phyloP scores from a whole-genome alignment of 75 land plant species.

The Sequoiadendron giganteum region DNA sequence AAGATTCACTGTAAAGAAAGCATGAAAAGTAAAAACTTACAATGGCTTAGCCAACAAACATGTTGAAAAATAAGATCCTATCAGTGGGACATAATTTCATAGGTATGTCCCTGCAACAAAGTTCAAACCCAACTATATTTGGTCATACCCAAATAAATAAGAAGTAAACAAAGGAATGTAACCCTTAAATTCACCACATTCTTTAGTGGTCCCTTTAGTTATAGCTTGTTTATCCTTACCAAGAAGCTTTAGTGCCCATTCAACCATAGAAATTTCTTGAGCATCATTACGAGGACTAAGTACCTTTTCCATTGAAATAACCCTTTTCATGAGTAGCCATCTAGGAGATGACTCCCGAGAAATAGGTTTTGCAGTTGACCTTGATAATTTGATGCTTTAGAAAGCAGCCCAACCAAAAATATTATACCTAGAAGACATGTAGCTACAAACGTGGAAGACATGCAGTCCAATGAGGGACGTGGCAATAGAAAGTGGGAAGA shows the following conservation, averaged over 20 bases:
- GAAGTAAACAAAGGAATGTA: background rate
- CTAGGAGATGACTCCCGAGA: constrained; percentile 12
- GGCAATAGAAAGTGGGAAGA: no score
- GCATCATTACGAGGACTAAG: constrained; percentile 1
- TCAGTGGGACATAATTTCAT: background rate
- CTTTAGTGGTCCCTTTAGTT: background rate
- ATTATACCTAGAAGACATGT: no score
- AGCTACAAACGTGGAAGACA: no score
- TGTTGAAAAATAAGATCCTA: constrained; percentile 1
- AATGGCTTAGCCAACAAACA: background rate
- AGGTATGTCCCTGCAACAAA: background rate
- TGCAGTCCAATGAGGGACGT: no score
- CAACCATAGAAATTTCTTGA: constrained; percentile 35
- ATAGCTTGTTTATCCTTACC: constrained; percentile 15
- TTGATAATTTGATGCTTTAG: background rate
- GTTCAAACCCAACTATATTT: background rate
- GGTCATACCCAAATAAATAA: background rate
- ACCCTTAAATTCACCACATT: constrained; percentile 5
- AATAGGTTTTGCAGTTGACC: background rate
- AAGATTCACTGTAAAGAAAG: constrained; percentile 36
- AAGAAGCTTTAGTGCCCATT: constrained; percentile 55
- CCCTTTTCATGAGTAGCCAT: constrained; percentile 45
- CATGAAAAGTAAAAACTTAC: constrained; percentile 2
- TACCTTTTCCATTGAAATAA: constrained; percentile 10
- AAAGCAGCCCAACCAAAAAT: no score